These are phyloP conservation scores for Axilococcus clingmanii DNA, from an alignment of 139 green algal genomes.

Conservation along the genomic window DNA sequence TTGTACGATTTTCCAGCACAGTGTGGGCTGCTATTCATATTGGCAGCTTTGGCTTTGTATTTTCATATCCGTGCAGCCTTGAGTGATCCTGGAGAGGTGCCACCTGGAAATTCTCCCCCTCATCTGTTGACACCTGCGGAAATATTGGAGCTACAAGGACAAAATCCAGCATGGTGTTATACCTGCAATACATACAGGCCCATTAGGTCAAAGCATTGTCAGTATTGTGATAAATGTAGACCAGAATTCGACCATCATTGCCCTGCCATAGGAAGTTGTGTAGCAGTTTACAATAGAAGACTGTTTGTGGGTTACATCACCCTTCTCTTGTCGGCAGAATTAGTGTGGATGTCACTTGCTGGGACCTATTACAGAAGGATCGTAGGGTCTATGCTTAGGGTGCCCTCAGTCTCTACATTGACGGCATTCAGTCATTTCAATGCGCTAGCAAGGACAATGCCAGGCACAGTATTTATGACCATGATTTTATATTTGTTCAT, in stretches of 20 bases:
- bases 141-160: not conserved
- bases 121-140: conserved; percentile 7
- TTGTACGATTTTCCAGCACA: not conserved
- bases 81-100: conserved; percentile 5
- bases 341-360: conserved; percentile 28
- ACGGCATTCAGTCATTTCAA: not conserved
- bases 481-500: conserved; percentile 11
- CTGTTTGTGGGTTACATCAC: conserved; percentile 32
- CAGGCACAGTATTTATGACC: not conserved
- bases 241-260: conserved; percentile 51
- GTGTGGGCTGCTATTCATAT: not conserved
- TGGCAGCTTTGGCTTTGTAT: not conserved
- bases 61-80: conserved; percentile 9
- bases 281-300: conserved; percentile 34
- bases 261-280: conserved; percentile 40
- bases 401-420: not conserved
- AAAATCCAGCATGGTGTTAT: conserved; percentile 20
- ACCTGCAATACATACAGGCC: conserved; percentile 36
- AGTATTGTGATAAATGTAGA: conserved; percentile 33
- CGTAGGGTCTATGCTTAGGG: not conserved
- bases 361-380: conserved; percentile 4
- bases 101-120: not conserved
- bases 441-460: not conserved
- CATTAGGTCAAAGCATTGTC: conserved; percentile 45
- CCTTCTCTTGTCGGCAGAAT: conserved; percentile 22